Evolutionary conservation across 176 grass and related monocot genomes (phyloP).

Genomic region (Rhynchospora breviuscula): DNA sequence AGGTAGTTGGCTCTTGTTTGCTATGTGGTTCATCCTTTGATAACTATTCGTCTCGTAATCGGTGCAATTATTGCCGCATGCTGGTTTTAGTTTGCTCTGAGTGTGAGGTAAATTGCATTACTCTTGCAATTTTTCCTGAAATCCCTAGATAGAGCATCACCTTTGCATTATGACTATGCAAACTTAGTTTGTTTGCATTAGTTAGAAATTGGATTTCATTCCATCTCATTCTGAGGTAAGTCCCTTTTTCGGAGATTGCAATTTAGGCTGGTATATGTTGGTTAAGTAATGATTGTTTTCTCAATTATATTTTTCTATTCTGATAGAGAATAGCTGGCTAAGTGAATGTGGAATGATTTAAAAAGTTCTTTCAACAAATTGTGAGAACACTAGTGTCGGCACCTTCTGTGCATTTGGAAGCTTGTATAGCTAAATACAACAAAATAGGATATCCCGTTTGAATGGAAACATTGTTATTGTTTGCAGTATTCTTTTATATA

Average conservation of each 20-base stretch:
- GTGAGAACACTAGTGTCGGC: not conserved
- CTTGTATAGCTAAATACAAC: not conserved
- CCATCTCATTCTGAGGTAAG: not conserved
- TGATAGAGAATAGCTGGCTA: not conserved
- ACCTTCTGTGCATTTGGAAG: not conserved
- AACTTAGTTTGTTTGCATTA: not conserved
- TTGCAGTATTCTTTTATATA: not conserved
- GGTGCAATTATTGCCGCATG: slow-evolving; percentile 78
- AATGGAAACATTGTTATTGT: not conserved
- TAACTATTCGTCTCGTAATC: slow-evolving; percentile 68
- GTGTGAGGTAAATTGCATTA: not conserved
- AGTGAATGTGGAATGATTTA: not conserved
- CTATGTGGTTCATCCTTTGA: slow-evolving; percentile 65
- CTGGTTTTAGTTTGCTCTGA: slow-evolving; percentile 58
- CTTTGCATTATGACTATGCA: not conserved
- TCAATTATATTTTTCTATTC: not conserved
- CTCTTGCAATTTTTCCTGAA: slow-evolving; percentile 16
- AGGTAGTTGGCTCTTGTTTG: slow-evolving; percentile 66
- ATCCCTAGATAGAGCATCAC: not conserved
- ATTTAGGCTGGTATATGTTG: not conserved
- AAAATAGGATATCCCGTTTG: not conserved
- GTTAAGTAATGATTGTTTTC: not conserved
- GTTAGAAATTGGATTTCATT: not conserved
- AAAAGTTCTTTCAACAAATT: not conserved
- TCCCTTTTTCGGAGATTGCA: not conserved